Conservation (phyloP, 495 filamentous ascomycete species). For the Stereocaulon alpinum region DNA sequence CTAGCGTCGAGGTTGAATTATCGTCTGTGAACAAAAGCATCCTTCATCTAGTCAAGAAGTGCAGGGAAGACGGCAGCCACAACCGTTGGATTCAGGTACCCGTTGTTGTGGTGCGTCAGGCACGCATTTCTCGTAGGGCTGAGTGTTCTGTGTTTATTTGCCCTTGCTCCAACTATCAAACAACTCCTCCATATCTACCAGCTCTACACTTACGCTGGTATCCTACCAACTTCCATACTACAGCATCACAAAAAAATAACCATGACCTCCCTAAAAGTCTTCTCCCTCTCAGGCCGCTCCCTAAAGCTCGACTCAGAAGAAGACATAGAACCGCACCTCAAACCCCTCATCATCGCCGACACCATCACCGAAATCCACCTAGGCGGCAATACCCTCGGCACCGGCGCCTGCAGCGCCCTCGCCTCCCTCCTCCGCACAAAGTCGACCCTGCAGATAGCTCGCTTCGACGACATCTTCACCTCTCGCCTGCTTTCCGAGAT, state of each 20-base stretch:
- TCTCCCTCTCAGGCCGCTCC: conserved; percentile 81
- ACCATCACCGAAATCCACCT: conserved; percentile 77
- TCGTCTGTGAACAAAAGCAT: too few relatives aligned
- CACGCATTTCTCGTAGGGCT: background rate
- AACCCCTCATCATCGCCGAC: conserved; percentile 54
- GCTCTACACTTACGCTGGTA: background rate
- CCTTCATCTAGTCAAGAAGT: too few relatives aligned
- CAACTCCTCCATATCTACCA: background rate
- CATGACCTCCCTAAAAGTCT: conserved; percentile 59
- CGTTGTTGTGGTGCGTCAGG: too few relatives aligned
- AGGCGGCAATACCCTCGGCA: conserved; percentile 82
- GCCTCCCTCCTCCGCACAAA: conserved; percentile 71
- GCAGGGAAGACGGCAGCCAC: too few relatives aligned
- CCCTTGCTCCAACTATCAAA: background rate
- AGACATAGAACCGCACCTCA: conserved; percentile 78
- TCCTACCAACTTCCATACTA: too few relatives aligned
- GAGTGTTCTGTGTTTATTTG: too few relatives aligned
- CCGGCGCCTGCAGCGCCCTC: conserved; percentile 74
- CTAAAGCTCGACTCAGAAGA: conserved; percentile 82
- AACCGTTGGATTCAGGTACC: too few relatives aligned
- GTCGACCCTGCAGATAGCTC: conserved; percentile 70
- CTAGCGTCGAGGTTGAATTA: too few relatives aligned
- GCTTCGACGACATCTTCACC: conserved; percentile 96
- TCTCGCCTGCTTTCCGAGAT: conserved; percentile 89
- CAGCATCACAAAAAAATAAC: too few relatives aligned